Percentiles rank a stretch among this genome's conserved stretches.
Conservation (phyloP, 2,329 filamentous ascomycete genomes). For the Aureobasidium namibiae region DNA sequence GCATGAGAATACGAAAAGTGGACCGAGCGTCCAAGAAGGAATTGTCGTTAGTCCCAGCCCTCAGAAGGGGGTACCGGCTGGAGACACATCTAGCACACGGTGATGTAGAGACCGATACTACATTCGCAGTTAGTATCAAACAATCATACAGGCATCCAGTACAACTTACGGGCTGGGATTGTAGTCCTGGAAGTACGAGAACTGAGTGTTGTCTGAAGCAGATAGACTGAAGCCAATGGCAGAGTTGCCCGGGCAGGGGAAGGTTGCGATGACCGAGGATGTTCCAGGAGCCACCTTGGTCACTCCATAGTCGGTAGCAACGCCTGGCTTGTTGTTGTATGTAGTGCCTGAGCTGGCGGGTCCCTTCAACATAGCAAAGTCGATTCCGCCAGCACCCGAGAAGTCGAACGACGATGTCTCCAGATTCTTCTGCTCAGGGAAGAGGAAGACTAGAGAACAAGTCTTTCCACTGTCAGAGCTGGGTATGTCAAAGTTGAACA, state of each 20-base stretch:
- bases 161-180: conserved; percentile 32
- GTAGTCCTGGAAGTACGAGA: conserved; percentile 55
- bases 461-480: conserved; percentile 45
- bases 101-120: conserved; percentile 9
- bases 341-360: conserved; percentile 44
- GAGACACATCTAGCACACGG: not conserved
- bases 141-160: not conserved
- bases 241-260: conserved; percentile 47
- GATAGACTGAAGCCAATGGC: conserved; percentile 46
- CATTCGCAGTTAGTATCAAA: not conserved
- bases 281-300: conserved; percentile 41
- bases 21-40: not conserved
- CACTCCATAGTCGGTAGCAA: conserved; percentile 36
- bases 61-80: not conserved
- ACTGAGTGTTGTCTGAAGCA: conserved; percentile 38
- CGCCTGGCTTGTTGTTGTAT: conserved; percentile 44
- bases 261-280: conserved; percentile 45
- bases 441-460: conserved; percentile 58
- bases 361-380: conserved; percentile 33
- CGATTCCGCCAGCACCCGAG: conserved; percentile 43
- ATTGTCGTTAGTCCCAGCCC: too few relatives aligned
- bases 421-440: conserved; percentile 50
- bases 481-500: conserved; percentile 65
- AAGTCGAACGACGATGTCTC: conserved; percentile 51
- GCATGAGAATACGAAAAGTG: not conserved